phyloP scores from a whole-genome alignment of 768 basidiomycete genomes.

The Tephrocybe rancida region DNA sequence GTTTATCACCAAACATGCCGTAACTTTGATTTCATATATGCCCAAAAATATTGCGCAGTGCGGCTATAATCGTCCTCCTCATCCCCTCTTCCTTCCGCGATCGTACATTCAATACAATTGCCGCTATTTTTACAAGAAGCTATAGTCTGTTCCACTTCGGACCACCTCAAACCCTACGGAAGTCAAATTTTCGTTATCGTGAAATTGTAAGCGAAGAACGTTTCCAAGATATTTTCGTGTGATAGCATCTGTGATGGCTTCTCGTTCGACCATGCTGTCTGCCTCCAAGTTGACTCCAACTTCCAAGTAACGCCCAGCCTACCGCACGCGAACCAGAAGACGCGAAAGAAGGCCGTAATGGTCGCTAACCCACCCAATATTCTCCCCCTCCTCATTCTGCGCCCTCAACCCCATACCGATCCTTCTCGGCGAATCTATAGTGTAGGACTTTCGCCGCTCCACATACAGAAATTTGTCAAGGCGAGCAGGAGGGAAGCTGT shows the following conservation, averaged over 20 bases:
- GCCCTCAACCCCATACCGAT: conserved; percentile 61
- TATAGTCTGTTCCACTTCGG: background rate
- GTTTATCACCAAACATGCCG: conserved; percentile 26
- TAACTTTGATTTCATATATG: conserved; percentile 21
- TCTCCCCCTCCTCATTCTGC: conserved; percentile 29
- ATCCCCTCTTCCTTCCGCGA: background rate
- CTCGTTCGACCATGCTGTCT: no score
- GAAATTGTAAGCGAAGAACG: background rate
- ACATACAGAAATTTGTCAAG: conserved; percentile 71
- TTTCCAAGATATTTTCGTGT: background rate
- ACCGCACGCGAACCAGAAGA: conserved; percentile 29
- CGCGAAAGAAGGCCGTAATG: conserved; percentile 61
- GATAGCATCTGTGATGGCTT: conserved; percentile 10
- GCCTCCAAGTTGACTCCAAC: conserved; percentile 1
- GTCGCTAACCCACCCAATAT: conserved; percentile 60
- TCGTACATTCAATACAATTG: background rate
- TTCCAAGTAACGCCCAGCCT: conserved; percentile 10
- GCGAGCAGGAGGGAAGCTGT: conserved; percentile 47
- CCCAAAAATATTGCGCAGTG: background rate
- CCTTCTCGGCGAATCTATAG: conserved; percentile 52
- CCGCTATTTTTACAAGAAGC: background rate
- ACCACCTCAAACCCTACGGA: background rate
- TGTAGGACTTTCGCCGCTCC: conserved; percentile 45
- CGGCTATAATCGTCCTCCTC: conserved; percentile 35
- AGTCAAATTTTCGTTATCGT: background rate